Evolutionary conservation across 306 rosid genomes (phyloP), one percentile per base, ranked within the genome.

Genomic region (Cucumis cinereus): DNA sequence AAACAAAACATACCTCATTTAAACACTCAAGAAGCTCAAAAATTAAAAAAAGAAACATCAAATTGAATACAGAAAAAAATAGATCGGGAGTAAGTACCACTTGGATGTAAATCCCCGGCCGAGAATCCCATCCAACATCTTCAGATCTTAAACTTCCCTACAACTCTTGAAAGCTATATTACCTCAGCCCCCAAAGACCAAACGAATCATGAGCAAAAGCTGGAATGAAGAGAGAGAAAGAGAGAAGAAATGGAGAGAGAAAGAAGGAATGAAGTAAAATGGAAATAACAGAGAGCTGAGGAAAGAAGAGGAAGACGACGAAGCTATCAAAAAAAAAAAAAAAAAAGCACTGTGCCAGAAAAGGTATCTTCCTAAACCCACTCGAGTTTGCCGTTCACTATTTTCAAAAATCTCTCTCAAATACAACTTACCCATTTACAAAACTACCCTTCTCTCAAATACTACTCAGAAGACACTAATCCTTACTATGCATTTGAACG

Each of bases 101-200:
- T 89, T 94, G 43, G 93, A 77, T 62, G 87, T 77, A 84, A 89
- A 90, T 12, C 99, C 97, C 41, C 98, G 96, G 77, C 96, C 90
- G 71, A 94, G 96, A 38, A 94, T 40, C 28, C 97, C 91, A 82
- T 90, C 96, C 78, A 94, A 79, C 99, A 94, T 94, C 59, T 77
- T 68, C 47, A 55, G 74, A 85, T 85, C 80, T 52, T 17, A 12
- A 49, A 23, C 74, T 53, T 79, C 53, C 77, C 76, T 68, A 45
- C 47, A 9, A 79, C 74, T 78, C 87, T 59, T 78, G 36, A 53
- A 74, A 77, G 70, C 71, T 58, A 78, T 60, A 59, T 26, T 26
- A 41, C 54, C 82, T 83, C 82, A 5, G 78, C 41, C 82, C 84
- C 82, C 62, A 66, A 83, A 58, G 15, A 53, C 7, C 49, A 62